Evolutionary conservation across 805 yeast genomes (phyloP).

Genomic region (Nakazawaea sp.): DNA sequence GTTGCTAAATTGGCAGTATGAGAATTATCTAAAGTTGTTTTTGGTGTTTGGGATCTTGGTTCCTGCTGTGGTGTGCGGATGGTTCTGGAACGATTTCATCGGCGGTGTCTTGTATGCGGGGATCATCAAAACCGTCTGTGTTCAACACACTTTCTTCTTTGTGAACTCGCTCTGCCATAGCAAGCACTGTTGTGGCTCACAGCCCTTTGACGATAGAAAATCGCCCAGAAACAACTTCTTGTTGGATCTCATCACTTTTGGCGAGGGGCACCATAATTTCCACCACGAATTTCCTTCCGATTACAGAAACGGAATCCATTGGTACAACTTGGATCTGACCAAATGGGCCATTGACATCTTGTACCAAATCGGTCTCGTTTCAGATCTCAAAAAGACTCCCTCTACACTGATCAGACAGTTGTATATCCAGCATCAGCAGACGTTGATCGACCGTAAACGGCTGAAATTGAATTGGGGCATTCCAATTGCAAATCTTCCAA

Average conservation of each 20-base stretch:
- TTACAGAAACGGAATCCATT: conserved; percentile 66
- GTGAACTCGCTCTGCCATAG: conserved; percentile 79
- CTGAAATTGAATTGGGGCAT: conserved; percentile 89
- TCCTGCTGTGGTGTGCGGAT: conserved; percentile 62
- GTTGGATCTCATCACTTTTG: conserved; percentile 64
- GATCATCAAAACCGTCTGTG: conserved; percentile 55
- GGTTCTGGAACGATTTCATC: conserved; percentile 61
- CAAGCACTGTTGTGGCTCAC: conserved; percentile 45
- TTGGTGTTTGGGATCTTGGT: conserved; percentile 37
- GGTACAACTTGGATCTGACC: conserved; percentile 82
- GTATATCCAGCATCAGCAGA: conserved; percentile 76
- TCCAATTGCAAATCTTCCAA: conserved; percentile 82
- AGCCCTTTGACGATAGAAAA: conserved; percentile 68
- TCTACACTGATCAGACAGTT: conserved; percentile 63
- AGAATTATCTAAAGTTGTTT: conserved; percentile 57
- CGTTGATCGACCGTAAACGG: conserved; percentile 68
- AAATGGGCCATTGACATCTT: conserved; percentile 61
- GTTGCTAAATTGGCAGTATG: conserved; percentile 61
- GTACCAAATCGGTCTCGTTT: conserved; percentile 49
- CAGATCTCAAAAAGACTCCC: conserved; percentile 48
- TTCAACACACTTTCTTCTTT: conserved; percentile 75
- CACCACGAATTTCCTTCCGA: conserved; percentile 96
- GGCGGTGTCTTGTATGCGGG: conserved; percentile 85
- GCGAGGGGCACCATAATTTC: conserved; percentile 89
- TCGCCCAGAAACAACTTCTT: conserved; percentile 66